Base-by-base conservation (phyloP, 176 grass and related monocot species). In the Triticum urartu region DNA sequence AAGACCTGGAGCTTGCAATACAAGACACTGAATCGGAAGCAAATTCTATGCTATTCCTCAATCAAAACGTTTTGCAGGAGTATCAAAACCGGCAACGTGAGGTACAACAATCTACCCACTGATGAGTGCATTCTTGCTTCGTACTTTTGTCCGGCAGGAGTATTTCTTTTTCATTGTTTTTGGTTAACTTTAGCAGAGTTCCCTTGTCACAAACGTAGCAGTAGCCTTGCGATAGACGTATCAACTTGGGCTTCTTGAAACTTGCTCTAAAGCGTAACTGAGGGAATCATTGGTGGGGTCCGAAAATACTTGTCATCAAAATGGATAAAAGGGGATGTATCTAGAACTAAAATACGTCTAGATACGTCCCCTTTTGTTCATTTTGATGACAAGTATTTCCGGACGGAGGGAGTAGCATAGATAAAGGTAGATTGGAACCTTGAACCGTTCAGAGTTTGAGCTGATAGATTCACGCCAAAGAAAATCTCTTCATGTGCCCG, bases 11-110 rank as follows among this genome's bases (percentile, higher is more conserved):
- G 88, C 66, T 82, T 72, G 88, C 90, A 68, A 95, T 98, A 86
- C 91, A 98, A 54, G 93, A 98, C 75, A 94, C 85, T 84, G 89
- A 94, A 78, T 91, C 86, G 3, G 96, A 98, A 91, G 96, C 96
- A 67, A 98, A 95, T 87, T 95, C 91, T 45, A 95, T 98, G 92
- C 62, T 98, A 39, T 95, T 94, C 91, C 90, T 98, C 76, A 98
- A 95, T 77, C 89, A 95, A 81, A 98, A 98, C 42, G 88, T 98
- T 84, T 84, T 98, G 79, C 81, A 94, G 77, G 96, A 98, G 86
- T 98, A 94, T 88, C 93, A 98, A 87, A 91, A 22, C 42, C 84
- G 92, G 60, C 86, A 98, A 60, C 73, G 15, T n/a, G 87, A 98
- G 93, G 96, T 98, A 88, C 72, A 67, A 20, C 26, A 59, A 50